Evolutionary conservation across 75 land plant species (phyloP).

Genomic region (Cupressus sempervirens): DNA sequence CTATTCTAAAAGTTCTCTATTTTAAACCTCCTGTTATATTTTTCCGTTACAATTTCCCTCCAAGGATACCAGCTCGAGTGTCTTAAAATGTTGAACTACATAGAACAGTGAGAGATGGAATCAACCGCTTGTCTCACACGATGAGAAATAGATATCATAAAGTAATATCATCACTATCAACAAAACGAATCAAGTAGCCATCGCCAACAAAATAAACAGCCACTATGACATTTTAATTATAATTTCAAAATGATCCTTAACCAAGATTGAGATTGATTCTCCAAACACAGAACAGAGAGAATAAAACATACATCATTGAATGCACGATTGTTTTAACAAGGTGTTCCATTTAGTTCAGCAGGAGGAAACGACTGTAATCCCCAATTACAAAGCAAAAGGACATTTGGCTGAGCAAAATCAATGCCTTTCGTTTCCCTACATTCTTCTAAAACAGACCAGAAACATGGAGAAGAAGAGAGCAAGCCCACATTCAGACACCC

Average conservation of each 20-base stretch:
- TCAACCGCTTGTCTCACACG: too few species aligned
- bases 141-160: background rate
- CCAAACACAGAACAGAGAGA: background rate
- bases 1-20: too few species aligned
- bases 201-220: background rate
- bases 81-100: too few species aligned
- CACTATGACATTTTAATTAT: background rate
- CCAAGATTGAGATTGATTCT: background rate
- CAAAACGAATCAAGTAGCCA: background rate
- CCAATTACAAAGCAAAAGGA: too few species aligned
- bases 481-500: conserved; percentile 37
- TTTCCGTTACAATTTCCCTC: too few species aligned
- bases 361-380: background rate
- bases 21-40: too few species aligned
- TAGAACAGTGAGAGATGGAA: too few species aligned
- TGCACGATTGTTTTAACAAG: background rate
- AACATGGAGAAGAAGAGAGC: background rate
- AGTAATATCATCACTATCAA: background rate
- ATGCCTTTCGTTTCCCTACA: too few species aligned
- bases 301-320: background rate
- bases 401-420: too few species aligned
- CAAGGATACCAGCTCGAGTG: too few species aligned
- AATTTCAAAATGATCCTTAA: background rate
- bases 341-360: background rate
- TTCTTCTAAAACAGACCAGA: too few species aligned